phyloP scores from a whole-genome alignment of 2,329 filamentous ascomycete genomes.

The Grosmannia penicillata region DNA sequence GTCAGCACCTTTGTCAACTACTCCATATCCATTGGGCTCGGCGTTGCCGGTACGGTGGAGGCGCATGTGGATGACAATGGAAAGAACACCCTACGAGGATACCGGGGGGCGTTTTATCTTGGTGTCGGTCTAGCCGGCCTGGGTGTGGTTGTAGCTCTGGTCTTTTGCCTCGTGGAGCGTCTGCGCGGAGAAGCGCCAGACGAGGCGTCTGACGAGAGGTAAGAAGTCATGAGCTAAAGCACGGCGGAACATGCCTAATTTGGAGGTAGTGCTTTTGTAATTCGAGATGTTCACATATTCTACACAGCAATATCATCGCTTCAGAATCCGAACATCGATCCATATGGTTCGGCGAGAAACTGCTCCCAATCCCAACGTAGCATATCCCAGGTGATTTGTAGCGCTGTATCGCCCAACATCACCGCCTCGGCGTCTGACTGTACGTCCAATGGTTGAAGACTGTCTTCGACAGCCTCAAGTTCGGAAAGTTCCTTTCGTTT shows the following conservation, averaged over 20 bases:
- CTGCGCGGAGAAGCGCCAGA: background rate
- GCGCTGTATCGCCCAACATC: background rate
- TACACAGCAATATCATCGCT: background rate
- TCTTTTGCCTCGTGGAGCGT: conserved; percentile 21
- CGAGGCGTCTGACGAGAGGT: background rate
- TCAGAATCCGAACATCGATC: background rate
- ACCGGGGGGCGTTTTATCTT: conserved; percentile 25
- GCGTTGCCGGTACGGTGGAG: conserved; percentile 21
- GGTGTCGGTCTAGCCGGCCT: conserved; percentile 20
- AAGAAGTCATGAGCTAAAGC: background rate
- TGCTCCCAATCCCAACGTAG: background rate
- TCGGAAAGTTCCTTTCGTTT: background rate
- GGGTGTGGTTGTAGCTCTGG: conserved; percentile 19
- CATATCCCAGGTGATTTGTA: background rate
- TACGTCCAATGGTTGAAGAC: background rate
- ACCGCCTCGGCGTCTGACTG: background rate
- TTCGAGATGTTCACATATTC: background rate
- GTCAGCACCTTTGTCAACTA: conserved; percentile 24
- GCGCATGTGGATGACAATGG: conserved; percentile 8
- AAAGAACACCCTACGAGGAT: conserved; percentile 16
- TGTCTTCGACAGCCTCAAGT: background rate
- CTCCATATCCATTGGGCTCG: conserved; percentile 17
- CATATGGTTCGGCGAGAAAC: background rate
- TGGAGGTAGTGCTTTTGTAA: background rate
- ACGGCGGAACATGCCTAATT: background rate